Evolutionary conservation across 768 basidiomycete genomes (phyloP).

Genomic region (Boletus bicolor): DNA sequence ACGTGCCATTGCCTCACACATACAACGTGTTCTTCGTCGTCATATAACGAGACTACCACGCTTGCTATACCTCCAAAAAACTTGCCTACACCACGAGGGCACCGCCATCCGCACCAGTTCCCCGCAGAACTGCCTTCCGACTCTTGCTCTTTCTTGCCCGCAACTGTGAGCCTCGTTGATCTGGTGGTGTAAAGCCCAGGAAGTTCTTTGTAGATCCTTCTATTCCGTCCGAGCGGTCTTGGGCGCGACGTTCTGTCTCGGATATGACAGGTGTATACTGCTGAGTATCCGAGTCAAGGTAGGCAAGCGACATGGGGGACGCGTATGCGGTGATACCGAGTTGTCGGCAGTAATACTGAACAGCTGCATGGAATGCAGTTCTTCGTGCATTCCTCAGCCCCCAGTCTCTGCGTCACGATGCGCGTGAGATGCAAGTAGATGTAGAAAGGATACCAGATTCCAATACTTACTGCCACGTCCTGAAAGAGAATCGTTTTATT

Average conservation of each 20-base stretch:
- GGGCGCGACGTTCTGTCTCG: not conserved
- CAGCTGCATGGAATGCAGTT: slow-evolving; percentile 79
- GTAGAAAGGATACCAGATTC: not conserved
- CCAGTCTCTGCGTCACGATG: slow-evolving; percentile 46
- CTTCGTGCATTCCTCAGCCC: slow-evolving; percentile 54
- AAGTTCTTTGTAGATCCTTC: slow-evolving; percentile 17
- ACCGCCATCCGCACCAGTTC: slow-evolving; percentile 25
- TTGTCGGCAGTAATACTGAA: slow-evolving; percentile 66
- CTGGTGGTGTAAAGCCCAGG: slow-evolving; percentile 31
- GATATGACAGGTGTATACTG: slow-evolving; percentile 2
- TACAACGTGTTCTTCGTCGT: slow-evolving; percentile 12
- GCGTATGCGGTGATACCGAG: slow-evolving; percentile 62
- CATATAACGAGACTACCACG: not conserved
- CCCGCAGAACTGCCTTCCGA: slow-evolving; percentile 34
- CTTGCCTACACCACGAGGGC: slow-evolving; percentile 15
- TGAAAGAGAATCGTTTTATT: slow-evolving; percentile 10
- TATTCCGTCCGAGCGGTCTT: slow-evolving; percentile 6
- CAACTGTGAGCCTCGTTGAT: slow-evolving; percentile 11
- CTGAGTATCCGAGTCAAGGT: slow-evolving; percentile 29
- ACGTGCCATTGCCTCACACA: slow-evolving; percentile 14
- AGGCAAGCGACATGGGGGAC: slow-evolving; percentile 60
- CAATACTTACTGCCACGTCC: slow-evolving; percentile 35
- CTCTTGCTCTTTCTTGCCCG: slow-evolving; percentile 34
- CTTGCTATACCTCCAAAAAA: not conserved
- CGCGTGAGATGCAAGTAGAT: slow-evolving; percentile 3